Base-by-base conservation (phyloP, 768 basidiomycete species). In the Trichaptum fuscoviolaceum region DNA sequence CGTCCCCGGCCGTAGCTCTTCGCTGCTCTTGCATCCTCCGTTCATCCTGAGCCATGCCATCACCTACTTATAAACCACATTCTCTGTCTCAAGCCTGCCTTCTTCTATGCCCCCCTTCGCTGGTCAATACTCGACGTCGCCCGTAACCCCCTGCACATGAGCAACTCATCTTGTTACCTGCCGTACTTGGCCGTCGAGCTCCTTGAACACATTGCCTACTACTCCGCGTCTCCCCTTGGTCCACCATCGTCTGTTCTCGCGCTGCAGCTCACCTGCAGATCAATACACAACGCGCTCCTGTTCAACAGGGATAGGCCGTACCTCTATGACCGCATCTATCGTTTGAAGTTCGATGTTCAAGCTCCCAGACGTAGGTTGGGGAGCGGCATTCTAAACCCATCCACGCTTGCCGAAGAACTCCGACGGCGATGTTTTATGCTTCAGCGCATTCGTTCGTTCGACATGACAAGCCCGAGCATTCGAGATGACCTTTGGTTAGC, bases 291-390 rank as follows among this genome's bases (percentile, higher is more conserved):
- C 52, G 74, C 78, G 8, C 80, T 90, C 34, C 59, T 67, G 36
- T 78, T 77, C 67, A 66, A 81, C 59, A 71, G 71, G 23, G 66
- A 75, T 30, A 80, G 81, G 58, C 84, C 88, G 2, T 81, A 85
- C 66, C 79, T 88, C 58, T 87, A 87, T 70, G 85, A 86, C 52
- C 75, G 76, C 68, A 79, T 88, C 17, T 89, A 85, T 72, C 77
- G 76, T 9, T 72, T 73, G 42, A 82, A 77, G 68, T 88, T 88
- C 67, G 85, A 87, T 71, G 69, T 74, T 27, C 69, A 59, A 5
- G 73, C 77, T 0, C 68, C 74, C 58, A 62, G 66, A 30, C 71
- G 63, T 76, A 78, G 83, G 59, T 73, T 82, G 15, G 73, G 75
- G 35, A 63, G 72, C 58, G 70, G 75, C 61, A 82, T 81, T 78